Conservation (phyloP, 2,329 filamentous ascomycete genomes). For the Orbilia blumenaviensis region DNA sequence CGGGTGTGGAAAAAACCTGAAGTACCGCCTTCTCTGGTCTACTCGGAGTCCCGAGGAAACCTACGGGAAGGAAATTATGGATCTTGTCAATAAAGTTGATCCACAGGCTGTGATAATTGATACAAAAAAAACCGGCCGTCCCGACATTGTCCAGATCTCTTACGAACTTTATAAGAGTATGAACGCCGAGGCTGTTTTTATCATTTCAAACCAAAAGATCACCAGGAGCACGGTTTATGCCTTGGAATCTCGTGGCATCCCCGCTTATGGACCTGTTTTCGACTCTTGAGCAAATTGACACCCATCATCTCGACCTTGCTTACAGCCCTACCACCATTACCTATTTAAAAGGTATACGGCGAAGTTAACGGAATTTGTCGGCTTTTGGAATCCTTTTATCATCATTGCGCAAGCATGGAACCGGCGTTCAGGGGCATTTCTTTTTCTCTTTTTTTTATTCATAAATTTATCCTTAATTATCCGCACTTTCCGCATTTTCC, state of each 20-base stretch:
- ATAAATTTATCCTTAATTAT: too few relatives aligned
- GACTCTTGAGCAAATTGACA: too few relatives aligned
- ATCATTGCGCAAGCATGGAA: not conserved
- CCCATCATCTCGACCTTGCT: not conserved
- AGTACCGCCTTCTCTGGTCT: constrained; percentile 60
- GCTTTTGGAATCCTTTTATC: not conserved
- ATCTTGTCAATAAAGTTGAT: constrained; percentile 59
- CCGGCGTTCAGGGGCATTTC: not conserved
- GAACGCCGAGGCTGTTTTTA: constrained; percentile 60
- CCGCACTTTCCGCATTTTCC: too few relatives aligned
- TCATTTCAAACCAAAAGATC: constrained; percentile 60
- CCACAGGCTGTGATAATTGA: constrained; percentile 60
- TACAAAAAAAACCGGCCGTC: constrained; percentile 59
- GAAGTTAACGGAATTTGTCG: not conserved
- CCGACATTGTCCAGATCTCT: constrained; percentile 59
- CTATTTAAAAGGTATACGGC: not conserved
- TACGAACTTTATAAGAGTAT: constrained; percentile 58
- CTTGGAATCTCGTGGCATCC: constrained; percentile 60
- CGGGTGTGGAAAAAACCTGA: constrained; percentile 54
- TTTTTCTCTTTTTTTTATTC: not conserved
- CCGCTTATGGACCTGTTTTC: constrained; percentile 61
- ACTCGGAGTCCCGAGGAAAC: constrained; percentile 59
- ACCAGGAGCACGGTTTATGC: constrained; percentile 61
- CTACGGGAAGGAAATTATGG: constrained; percentile 59
- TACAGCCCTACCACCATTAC: not conserved